Evolutionary conservation across 2,329 filamentous ascomycete genomes (phyloP), one percentile per base, ranked within the genome.

Genomic region (Teratosphaeriaceae sp.): DNA sequence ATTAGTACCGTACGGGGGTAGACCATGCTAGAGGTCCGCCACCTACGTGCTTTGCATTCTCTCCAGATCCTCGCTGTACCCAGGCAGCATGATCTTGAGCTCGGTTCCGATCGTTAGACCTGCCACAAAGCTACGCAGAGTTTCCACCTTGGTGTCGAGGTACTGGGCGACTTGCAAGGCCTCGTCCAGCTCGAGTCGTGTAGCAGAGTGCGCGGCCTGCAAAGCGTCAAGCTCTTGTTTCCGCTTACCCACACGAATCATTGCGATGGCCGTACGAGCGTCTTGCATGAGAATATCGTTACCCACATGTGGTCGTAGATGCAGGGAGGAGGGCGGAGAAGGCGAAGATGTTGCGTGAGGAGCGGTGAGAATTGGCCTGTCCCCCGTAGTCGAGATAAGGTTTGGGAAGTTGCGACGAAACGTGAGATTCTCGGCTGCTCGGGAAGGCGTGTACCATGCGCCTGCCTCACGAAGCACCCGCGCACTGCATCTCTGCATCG

Each of bases 61-160:
- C 23, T 42, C 40, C 21, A 42, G n/a, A 5, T 42, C 40, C 13
- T 18, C 16, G 22, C 40, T 35, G 18, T 35, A 42, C 26, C 29
- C 38, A 19, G 15, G 3, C 24, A 39, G 11, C 24, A 3, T 7
- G 11, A 39, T 39, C 24, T 39, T 29, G 22, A 39, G 13, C 21
- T 39, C 37, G 12, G 24, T 29, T 3, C 35, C 35, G 15, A 34
- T 18, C 21, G 40, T 34, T 8, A 42, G 19, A 4, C 22, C 18
- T 16, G 30, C 31, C 26, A 42, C 15, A 20, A 36, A 29, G 16
- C 15, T 36, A 3, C 31, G 30, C 3, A 42, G 40, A n/a, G 30
- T 35, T 22, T 42, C 23, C 16, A 42, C 22, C 20, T 42, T 42
- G 15, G 3, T 8, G 12, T 21, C n/a, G n/a, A 42, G 40, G 16